Conservation (phyloP, 768 basidiomycete species). For the Rhodotorula kratochvilovae region DNA sequence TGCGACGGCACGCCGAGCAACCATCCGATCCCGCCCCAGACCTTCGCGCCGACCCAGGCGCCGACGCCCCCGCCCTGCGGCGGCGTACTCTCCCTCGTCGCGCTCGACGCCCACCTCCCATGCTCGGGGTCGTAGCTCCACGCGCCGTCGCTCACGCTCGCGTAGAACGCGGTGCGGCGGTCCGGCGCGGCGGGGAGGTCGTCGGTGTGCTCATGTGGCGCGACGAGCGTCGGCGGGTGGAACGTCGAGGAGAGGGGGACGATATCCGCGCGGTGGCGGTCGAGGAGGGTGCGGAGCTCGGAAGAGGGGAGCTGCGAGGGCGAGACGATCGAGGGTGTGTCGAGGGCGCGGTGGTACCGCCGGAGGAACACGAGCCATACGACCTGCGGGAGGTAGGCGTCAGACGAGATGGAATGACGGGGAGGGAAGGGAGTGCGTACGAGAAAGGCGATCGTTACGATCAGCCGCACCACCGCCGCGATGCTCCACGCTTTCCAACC, state of each 20-base stretch:
- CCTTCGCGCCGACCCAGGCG: slow-evolving; percentile 12
- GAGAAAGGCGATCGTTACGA: background rate
- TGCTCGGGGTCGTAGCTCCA: slow-evolving; percentile 2
- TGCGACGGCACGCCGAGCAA: slow-evolving; percentile 8
- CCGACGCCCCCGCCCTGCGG: background rate
- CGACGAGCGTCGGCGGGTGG: background rate
- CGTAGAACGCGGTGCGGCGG: slow-evolving; percentile 8
- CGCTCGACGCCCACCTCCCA: background rate
- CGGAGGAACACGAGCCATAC: slow-evolving; percentile 6
- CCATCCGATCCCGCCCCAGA: slow-evolving; percentile 17
- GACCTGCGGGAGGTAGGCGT: background rate
- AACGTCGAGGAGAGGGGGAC: background rate
- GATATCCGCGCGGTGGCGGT: slow-evolving; percentile 17
- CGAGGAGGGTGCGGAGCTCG: slow-evolving; percentile 18
- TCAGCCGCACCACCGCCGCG: slow-evolving; percentile 5
- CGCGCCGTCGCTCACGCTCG: background rate
- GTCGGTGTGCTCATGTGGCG: background rate
- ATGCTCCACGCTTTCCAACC: background rate
- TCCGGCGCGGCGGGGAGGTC: slow-evolving; percentile 15
- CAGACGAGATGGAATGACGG: background rate
- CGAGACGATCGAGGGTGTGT: slow-evolving; percentile 12
- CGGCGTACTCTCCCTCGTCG: background rate
- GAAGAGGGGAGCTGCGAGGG: slow-evolving; percentile 22
- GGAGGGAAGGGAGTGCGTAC: background rate
- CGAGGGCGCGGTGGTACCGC: slow-evolving; percentile 9